Percentiles rank a stretch among this genome's conserved stretches.
Evolutionary conservation across 495 filamentous ascomycete species (phyloP).

Genomic region (Delitschia confertaspora): DNA sequence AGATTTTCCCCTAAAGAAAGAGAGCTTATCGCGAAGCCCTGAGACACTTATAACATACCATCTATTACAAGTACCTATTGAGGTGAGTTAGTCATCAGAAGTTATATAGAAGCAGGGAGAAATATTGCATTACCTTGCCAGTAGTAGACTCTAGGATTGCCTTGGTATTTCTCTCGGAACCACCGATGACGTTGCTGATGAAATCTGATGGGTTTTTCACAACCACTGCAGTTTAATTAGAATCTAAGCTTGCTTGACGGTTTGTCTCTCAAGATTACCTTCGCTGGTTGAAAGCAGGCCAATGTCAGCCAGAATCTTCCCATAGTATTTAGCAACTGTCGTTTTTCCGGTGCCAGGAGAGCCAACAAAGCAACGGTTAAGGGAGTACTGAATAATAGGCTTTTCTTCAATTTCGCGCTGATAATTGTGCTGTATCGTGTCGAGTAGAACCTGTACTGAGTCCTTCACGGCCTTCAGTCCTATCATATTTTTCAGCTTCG

Average conservation of each 20-base stretch:
- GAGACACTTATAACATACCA: no score
- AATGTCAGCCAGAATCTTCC: slow-evolving; percentile 29
- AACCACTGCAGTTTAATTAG: slow-evolving; percentile 46
- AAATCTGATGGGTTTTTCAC: slow-evolving; percentile 68
- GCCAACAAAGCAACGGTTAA: slow-evolving; percentile 66
- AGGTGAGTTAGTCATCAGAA: no score
- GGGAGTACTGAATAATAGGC: slow-evolving; percentile 45
- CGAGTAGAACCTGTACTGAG: slow-evolving; percentile 47
- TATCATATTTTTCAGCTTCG: slow-evolving; percentile 49
- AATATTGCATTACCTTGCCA: slow-evolving; percentile 69
- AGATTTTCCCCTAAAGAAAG: no score
- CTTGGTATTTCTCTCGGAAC: slow-evolving; percentile 64
- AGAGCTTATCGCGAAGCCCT: no score
- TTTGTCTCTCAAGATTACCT: slow-evolving; percentile 1
- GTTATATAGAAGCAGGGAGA: no score
- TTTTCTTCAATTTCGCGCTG: slow-evolving; percentile 52
- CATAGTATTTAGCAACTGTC: slow-evolving; percentile 60
- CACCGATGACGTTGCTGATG: slow-evolving; percentile 52
- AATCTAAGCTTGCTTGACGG: neutral
- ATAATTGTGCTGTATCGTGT: slow-evolving; percentile 55
- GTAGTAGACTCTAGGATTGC: slow-evolving; percentile 55
- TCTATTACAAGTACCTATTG: no score
- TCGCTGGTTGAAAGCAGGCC: slow-evolving; percentile 32
- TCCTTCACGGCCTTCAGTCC: slow-evolving; percentile 57
- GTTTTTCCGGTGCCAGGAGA: slow-evolving; percentile 71